Evolutionary conservation across 2,329 filamentous ascomycete species (phyloP).

Genomic region (Aureobasidium zeae): DNA sequence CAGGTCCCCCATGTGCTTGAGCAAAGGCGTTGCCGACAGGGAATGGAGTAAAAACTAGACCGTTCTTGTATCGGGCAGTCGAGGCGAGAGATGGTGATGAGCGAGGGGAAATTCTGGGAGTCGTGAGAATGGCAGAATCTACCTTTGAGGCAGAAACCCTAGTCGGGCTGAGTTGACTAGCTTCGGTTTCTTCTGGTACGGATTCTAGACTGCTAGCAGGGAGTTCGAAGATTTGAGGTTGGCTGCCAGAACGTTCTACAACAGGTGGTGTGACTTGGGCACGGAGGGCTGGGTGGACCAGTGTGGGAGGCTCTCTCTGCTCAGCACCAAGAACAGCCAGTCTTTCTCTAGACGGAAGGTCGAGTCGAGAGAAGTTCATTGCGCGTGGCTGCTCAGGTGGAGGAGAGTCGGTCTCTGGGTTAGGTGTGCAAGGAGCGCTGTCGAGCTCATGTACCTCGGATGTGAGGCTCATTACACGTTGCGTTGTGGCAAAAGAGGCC

Average conservation of each 20-base stretch:
- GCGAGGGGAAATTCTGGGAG: neutral
- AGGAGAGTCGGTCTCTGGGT: neutral
- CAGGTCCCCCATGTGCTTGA: conserved; percentile 2
- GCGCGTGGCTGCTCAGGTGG: neutral
- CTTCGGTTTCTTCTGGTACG: conserved; percentile 39
- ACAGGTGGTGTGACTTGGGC: neutral
- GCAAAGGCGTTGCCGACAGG: conserved; percentile 12
- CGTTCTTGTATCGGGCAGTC: neutral
- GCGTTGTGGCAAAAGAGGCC: neutral
- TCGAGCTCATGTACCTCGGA: conserved; percentile 7
- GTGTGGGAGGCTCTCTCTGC: conserved; percentile 16
- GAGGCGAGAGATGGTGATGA: neutral
- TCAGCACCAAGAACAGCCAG: conserved; percentile 12
- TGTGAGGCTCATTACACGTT: neutral
- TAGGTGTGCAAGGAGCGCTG: neutral
- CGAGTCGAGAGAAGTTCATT: conserved; percentile 3
- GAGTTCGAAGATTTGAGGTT: conserved; percentile 25
- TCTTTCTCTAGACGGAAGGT: conserved; percentile 21
- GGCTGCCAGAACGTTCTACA: conserved; percentile 19
- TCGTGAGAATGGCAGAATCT: neutral
- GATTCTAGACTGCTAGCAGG: conserved; percentile 33
- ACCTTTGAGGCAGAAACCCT: neutral
- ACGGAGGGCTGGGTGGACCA: conserved; percentile 18
- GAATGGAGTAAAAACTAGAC: conserved; percentile 3
- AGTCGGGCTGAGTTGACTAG: conserved; percentile 12